Conservation (phyloP, 805 yeast genomes). For the Starmerella bombicola region DNA sequence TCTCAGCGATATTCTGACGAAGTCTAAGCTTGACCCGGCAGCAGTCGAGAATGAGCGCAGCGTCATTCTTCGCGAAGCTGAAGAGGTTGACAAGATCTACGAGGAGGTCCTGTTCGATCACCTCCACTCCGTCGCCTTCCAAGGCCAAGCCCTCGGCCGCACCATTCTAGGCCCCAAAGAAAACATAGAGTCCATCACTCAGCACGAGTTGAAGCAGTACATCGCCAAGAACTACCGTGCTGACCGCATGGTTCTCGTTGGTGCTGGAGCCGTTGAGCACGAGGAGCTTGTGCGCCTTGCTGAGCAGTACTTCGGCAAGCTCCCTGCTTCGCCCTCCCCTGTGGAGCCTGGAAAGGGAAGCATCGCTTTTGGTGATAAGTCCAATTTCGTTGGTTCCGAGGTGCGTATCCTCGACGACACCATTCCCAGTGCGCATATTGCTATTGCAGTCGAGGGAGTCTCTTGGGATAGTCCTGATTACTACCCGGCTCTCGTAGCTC, state of each 20-base stretch:
- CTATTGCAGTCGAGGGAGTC: conserved; percentile 93
- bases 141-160: conserved; percentile 86
- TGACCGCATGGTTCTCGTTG: conserved; percentile 96
- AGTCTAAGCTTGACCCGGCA: conserved; percentile 62
- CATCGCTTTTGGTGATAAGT: conserved; percentile 52
- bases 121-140: conserved; percentile 82
- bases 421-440: conserved; percentile 80
- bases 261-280: conserved; percentile 86
- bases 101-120: conserved; percentile 98
- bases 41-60: conserved; percentile 95
- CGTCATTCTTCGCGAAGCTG: conserved; percentile 90
- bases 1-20: conserved; percentile 75
- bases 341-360: conserved; percentile 57
- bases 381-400: conserved; percentile 77
- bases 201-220: conserved; percentile 64
- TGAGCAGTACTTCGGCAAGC: conserved; percentile 47
- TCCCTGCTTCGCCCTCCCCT: conserved; percentile 38
- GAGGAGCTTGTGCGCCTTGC: conserved; percentile 69
- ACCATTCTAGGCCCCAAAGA: conserved; percentile 92
- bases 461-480: conserved; percentile 95
- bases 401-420: conserved; percentile 69
- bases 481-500: conserved; percentile 88
- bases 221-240: conserved; percentile 82
- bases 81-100: conserved; percentile 95
- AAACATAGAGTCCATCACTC: conserved; percentile 66